A percentile compares a stretch with the other conserved stretches of the same genome.
Conservation (phyloP, 2,329 filamentous ascomycete species). For the Polychaeton citri region DNA sequence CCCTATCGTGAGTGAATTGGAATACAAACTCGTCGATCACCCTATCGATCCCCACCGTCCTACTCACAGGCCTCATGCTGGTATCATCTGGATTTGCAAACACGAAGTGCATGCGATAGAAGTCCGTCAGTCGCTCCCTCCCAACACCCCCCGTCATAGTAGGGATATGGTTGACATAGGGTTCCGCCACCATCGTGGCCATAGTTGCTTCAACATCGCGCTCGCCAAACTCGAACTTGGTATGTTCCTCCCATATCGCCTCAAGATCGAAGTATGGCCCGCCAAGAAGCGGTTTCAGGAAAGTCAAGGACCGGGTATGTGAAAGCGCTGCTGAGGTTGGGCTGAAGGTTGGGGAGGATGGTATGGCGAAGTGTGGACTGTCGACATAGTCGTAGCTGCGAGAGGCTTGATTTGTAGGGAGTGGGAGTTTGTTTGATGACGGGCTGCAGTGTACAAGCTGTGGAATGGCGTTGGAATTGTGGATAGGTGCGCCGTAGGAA, state of each 20-base stretch:
- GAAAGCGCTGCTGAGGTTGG: conserved; percentile 44
- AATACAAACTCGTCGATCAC: conserved; percentile 47
- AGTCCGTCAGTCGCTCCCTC: conserved; percentile 29
- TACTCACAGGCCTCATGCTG: conserved; percentile 39
- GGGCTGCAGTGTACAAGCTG: too few relatives aligned
- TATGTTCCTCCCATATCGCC: conserved; percentile 23
- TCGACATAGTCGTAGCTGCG: too few relatives aligned
- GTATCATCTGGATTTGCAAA: conserved; percentile 40
- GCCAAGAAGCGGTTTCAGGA: conserved; percentile 48
- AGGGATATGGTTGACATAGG: conserved; percentile 25
- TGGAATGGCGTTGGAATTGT: too few relatives aligned
- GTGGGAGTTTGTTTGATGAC: too few relatives aligned
- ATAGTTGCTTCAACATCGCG: conserved; percentile 18
- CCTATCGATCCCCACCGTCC: conserved; percentile 43
- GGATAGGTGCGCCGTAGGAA: too few relatives aligned
- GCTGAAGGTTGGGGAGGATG: conserved; percentile 39
- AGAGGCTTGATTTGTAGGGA: too few relatives aligned
- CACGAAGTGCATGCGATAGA: conserved; percentile 46
- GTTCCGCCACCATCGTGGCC: conserved; percentile 16
- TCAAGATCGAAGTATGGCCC: conserved; percentile 41
- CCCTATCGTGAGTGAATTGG: conserved; percentile 42
- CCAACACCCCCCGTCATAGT: conserved; percentile 32
- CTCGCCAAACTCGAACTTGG: conserved; percentile 10
- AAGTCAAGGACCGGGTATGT: conserved; percentile 52
- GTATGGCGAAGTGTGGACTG: conserved; percentile 37